Evolutionary conservation across 73 alveolate genomes (phyloP).

Genomic region (Blepharisma japonicum): DNA sequence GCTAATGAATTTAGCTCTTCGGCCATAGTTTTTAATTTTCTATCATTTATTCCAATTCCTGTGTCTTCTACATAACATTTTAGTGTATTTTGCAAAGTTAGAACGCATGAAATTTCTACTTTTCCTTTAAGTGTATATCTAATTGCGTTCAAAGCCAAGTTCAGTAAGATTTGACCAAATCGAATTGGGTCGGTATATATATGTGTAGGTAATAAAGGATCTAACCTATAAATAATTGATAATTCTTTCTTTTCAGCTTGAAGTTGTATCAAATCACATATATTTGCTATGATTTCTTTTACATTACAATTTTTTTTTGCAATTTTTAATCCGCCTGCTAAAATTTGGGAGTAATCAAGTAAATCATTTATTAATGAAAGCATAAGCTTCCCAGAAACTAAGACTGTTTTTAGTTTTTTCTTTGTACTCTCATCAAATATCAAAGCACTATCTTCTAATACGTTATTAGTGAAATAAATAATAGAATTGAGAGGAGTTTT

Average conservation of each 20-base stretch:
- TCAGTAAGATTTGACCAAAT: not conserved
- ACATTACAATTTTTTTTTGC: not conserved
- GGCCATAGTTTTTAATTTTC: not conserved
- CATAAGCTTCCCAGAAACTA: too few species aligned
- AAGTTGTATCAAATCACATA: not conserved
- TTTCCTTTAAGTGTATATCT: not conserved
- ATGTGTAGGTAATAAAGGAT: not conserved
- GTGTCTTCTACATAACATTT: not conserved
- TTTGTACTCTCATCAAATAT: too few species aligned
- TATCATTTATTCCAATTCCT: not conserved
- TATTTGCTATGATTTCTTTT: not conserved
- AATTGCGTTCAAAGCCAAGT: not conserved
- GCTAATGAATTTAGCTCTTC: not conserved
- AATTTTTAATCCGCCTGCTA: not conserved
- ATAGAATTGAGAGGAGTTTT: conserved; percentile 11
- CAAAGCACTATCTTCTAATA: too few species aligned
- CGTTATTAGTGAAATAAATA: not conserved
- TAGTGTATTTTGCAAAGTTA: not conserved
- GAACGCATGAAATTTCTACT: not conserved
- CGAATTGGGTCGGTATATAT: not conserved
- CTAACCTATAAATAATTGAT: not conserved
- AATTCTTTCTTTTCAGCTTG: not conserved
- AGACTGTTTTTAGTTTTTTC: too few species aligned
- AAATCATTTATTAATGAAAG: not conserved
- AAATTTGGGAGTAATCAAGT: not conserved